Conservation (phyloP, 2,329 filamentous ascomycete species). For the Tolypocladium cylindrosporum region DNA sequence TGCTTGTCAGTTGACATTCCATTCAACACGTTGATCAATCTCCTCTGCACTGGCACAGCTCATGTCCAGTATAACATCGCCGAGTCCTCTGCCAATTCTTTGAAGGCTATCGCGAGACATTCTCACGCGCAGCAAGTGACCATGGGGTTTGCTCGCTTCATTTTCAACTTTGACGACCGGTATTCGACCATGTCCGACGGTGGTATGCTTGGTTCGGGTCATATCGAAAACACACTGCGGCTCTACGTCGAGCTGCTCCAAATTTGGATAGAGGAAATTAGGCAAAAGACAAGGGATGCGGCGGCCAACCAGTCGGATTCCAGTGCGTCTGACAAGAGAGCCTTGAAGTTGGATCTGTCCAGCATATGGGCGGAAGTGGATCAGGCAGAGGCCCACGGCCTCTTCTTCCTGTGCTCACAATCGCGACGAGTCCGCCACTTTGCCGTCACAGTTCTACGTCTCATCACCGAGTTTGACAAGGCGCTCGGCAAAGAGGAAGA, state of each 20-base stretch:
- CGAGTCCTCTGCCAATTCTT: constrained; percentile 77
- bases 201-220: constrained; percentile 84
- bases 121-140: constrained; percentile 91
- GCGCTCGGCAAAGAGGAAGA: constrained; percentile 67
- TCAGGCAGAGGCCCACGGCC: constrained; percentile 88
- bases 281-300: constrained; percentile 70
- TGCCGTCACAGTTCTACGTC: constrained; percentile 81
- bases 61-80: constrained; percentile 92
- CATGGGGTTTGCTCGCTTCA: constrained; percentile 92
- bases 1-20: constrained; percentile 86
- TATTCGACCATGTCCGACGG: constrained; percentile 98
- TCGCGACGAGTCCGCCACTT: constrained; percentile 81
- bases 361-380: constrained; percentile 89
- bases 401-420: constrained; percentile 96
- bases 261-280: constrained; percentile 97
- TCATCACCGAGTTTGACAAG: constrained; percentile 89
- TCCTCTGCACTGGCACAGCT: constrained; percentile 91
- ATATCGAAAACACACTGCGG: constrained; percentile 88
- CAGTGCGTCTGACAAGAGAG: constrained; percentile 55
- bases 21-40: constrained; percentile 86
- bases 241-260: constrained; percentile 88
- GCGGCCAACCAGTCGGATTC: constrained; percentile 55
- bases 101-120: constrained; percentile 92
- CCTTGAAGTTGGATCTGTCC: constrained; percentile 72
- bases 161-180: constrained; percentile 95